Evolutionary conservation across 164 flowering plant species (phyloP), one percentile per base, ranked within the genome.

Genomic region (Nymphaea thermarum): DNA sequence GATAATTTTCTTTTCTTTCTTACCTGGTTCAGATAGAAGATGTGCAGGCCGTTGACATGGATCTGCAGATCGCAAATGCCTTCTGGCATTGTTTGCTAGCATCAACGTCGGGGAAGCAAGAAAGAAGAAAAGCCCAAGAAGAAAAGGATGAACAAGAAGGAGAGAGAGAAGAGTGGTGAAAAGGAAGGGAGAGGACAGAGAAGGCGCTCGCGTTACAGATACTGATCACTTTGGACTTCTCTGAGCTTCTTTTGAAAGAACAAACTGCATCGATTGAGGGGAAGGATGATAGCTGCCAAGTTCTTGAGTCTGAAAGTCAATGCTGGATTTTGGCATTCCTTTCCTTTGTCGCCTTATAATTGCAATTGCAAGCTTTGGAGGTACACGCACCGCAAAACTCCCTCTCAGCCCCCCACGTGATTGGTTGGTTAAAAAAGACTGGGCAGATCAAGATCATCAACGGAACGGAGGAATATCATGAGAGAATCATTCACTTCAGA

Each of bases 1-100:
- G 36, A 25, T 0, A 25, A 25, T 25, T 25, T 25, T 25, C 36
- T 25, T 25, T 25, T 25, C 60, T 43, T 0, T 14, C 53, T 74
- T 81, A 89, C 93, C 96, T 87, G 76, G 66, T 80, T 75, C 16
- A 89, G 68, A 45, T 85, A 81, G 87, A 91, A 91, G 41, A 83
- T 83, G 59, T 84, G 79, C 69, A 82, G 83, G 67, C 86, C 90
- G 83, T 87, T 83, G 60, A 87, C 71, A 75, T 77, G 84, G 77
- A 91, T 71, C 79, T 80, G 78, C 60, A 89, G 80, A 72, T 84
- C 78, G 68, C 79, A 78, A 72, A 64, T 51, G 8, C 57, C 57
- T 51, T 51, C 57, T 2, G 57, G 12, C 57, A 51, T 51, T 51
- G 12, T 51, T 51, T 15, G 57, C 79, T 61, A 69, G 45, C 6